Conservation (phyloP, 768 basidiomycete genomes). For the Dacryopinax primogenitus region DNA sequence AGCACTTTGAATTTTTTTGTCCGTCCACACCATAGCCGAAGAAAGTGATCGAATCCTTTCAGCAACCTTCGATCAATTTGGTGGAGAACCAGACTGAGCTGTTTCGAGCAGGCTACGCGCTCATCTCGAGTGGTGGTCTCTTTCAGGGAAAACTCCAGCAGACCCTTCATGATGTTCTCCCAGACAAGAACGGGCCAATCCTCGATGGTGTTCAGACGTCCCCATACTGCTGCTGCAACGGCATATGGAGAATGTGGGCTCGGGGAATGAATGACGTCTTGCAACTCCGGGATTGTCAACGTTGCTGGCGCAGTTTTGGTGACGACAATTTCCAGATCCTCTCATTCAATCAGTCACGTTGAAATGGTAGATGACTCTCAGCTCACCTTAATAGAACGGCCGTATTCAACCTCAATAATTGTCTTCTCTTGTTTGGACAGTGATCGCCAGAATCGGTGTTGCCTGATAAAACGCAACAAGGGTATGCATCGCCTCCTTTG, state of each 20-base stretch:
- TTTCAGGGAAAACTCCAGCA: neutral
- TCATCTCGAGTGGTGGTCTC: neutral
- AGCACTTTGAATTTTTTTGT: neutral
- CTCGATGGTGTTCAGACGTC: neutral
- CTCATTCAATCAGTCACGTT: neutral
- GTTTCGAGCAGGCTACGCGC: neutral
- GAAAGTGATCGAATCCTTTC: neutral
- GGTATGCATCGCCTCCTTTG: conserved; percentile 53
- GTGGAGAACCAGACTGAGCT: neutral
- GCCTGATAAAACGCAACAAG: conserved; percentile 37
- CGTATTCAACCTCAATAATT: neutral
- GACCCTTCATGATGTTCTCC: conserved; percentile 1
- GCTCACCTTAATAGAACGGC: neutral
- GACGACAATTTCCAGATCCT: neutral
- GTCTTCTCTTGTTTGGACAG: neutral
- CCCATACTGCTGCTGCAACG: neutral
- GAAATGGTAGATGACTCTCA: neutral
- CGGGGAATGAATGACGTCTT: neutral
- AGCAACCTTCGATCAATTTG: neutral
- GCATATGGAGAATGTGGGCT: neutral
- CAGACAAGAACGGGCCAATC: neutral
- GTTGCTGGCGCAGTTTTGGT: neutral
- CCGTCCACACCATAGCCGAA: neutral
- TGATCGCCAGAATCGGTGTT: neutral
- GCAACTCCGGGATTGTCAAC: neutral